phyloP scores from a whole-genome alignment of 805 yeast species.

The Yarrowia deformans region DNA sequence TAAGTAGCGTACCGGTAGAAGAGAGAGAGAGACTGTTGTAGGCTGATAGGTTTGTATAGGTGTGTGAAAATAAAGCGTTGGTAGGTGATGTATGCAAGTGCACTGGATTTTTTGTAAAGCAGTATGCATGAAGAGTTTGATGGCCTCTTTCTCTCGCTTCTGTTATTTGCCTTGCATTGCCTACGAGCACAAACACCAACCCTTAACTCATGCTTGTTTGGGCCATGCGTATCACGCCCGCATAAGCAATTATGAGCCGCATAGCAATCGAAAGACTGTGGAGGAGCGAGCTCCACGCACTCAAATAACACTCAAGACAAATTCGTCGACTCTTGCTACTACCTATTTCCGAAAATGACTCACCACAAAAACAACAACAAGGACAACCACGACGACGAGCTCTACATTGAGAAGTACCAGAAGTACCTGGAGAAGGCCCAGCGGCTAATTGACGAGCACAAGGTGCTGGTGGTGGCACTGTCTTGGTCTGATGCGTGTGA shows the following conservation, averaged over 20 bases:
- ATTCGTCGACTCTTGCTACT: not conserved
- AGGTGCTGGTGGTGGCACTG: conserved; percentile 30
- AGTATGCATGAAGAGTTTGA: not conserved
- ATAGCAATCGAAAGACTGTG: conserved; percentile 24
- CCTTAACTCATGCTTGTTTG: conserved; percentile 22
- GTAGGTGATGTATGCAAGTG: conserved; percentile 12
- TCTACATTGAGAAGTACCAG: conserved; percentile 25
- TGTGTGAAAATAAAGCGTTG: not conserved
- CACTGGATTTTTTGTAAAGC: not conserved
- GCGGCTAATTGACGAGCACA: conserved; percentile 22
- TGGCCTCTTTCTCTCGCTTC: not conserved
- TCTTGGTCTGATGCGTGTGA: conserved; percentile 34
- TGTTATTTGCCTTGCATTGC: conserved; percentile 2
- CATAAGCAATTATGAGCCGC: conserved; percentile 38
- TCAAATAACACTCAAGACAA: conserved; percentile 1
- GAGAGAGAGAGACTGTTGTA: too few relatives aligned
- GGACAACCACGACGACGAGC: conserved; percentile 27
- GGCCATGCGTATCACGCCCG: conserved; percentile 11
- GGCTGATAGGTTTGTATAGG: too few relatives aligned
- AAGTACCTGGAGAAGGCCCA: conserved; percentile 34
- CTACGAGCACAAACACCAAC: not conserved
- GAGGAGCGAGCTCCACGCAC: conserved; percentile 7
- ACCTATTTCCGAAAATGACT: conserved; percentile 6
- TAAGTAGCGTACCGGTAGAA: too few relatives aligned
- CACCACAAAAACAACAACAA: conserved; percentile 21